phyloP scores from a whole-genome alignment of 73 alveolate species.

The Diophrys appendiculata region DNA sequence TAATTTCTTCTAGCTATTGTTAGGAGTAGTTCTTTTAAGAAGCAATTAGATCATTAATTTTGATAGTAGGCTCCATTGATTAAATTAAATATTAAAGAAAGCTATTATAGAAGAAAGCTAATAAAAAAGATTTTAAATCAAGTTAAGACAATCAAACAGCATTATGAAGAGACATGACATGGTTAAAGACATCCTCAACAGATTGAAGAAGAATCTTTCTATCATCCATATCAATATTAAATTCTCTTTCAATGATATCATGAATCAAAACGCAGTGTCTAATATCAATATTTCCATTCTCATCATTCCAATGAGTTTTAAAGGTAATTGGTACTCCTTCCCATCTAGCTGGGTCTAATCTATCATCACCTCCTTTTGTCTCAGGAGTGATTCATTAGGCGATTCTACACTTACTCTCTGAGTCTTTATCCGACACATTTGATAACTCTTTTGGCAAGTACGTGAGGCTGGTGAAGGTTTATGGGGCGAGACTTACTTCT shows the following conservation, averaged over 20 bases:
- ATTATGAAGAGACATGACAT: slow-evolving; percentile 40
- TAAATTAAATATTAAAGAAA: too few relatives aligned
- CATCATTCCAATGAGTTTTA: slow-evolving; percentile 78
- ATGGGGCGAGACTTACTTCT: too few relatives aligned
- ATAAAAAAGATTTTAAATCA: too few relatives aligned
- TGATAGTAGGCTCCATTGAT: too few relatives aligned
- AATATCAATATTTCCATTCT: slow-evolving; percentile 71
- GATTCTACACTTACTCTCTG: slow-evolving; percentile 54
- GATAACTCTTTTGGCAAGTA: slow-evolving; percentile 75
- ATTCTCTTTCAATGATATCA: slow-evolving; percentile 83
- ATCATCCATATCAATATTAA: slow-evolving; percentile 82
- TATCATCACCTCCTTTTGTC: too few relatives aligned
- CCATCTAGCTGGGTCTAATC: slow-evolving; percentile 67
- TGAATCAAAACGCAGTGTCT: slow-evolving; percentile 81
- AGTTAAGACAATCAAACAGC: slow-evolving; percentile 52
- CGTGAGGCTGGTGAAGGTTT: too few relatives aligned
- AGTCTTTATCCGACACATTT: slow-evolving; percentile 79
- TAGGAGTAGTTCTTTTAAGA: too few relatives aligned
- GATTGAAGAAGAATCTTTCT: slow-evolving; percentile 69
- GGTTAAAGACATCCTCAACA: slow-evolving; percentile 65
- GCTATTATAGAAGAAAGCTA: too few relatives aligned
- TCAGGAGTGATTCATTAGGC: too few relatives aligned
- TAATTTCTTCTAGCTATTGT: too few relatives aligned
- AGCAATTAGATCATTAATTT: too few relatives aligned
- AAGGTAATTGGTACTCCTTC: slow-evolving; percentile 79